Conservation (phyloP, 129 eudicot genomes). For the Flaveria ramosissima region DNA sequence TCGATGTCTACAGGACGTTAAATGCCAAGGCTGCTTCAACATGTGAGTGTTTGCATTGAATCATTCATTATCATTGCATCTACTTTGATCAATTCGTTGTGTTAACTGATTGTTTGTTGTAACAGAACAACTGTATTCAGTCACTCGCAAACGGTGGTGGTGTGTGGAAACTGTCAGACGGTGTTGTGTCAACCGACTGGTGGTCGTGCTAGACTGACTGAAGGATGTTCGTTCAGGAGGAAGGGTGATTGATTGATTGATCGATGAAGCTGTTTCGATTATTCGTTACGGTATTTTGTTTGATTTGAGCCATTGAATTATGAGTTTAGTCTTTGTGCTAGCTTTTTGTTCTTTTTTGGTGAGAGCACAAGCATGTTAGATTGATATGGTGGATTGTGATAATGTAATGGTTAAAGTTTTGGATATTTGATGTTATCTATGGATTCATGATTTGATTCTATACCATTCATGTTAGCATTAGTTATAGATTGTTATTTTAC, state of each 20-base stretch:
- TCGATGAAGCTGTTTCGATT: not conserved
- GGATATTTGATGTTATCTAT: constrained; percentile 19
- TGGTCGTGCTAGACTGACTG: constrained; percentile 54
- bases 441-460: constrained; percentile 15
- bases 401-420: constrained; percentile 25
- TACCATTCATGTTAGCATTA: no score
- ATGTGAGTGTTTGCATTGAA: constrained; percentile 26
- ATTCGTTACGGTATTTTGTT: not conserved
- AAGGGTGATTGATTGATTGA: constrained; percentile 55
- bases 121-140: constrained; percentile 59
- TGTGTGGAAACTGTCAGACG: constrained; percentile 56
- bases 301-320: not conserved
- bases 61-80: not conserved
- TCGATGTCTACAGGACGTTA: constrained; percentile 28
- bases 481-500: no score
- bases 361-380: constrained; percentile 19
- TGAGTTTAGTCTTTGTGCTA: constrained; percentile 18
- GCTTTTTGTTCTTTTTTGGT: not conserved
- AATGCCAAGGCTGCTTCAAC: constrained; percentile 43
- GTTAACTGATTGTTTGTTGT: not conserved
- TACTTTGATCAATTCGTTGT: not conserved
- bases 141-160: constrained; percentile 60
- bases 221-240: constrained; percentile 57
- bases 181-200: constrained; percentile 64
- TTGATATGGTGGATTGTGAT: constrained; percentile 4